A percentile compares a stretch with the other conserved stretches of the same genome.
Evolutionary conservation across 148 eudicot genomes (phyloP).

Genomic region (Diospyros lotus): DNA sequence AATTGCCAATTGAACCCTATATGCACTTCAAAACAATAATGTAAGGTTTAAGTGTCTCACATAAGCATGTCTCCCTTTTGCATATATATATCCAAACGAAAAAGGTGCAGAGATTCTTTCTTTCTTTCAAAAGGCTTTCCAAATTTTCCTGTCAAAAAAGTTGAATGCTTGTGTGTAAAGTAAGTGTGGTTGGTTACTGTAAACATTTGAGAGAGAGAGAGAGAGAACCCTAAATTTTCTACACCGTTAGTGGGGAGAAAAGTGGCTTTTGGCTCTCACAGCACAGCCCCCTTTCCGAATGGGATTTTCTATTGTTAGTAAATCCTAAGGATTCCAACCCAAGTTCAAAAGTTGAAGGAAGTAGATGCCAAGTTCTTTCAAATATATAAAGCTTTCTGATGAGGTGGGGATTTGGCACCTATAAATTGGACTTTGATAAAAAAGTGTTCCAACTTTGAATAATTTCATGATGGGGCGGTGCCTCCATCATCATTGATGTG

Average conservation of each 20-base stretch:
- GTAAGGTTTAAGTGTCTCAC: conserved; percentile 24
- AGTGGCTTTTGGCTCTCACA: conserved; percentile 27
- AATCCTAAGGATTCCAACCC: conserved; percentile 23
- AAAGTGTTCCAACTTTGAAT: not conserved
- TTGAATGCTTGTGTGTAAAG: conserved; percentile 57
- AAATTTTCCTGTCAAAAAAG: conserved; percentile 24
- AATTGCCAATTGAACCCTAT: conserved; percentile 17
- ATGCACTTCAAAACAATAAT: conserved; percentile 6
- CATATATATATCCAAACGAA: conserved; percentile 21
- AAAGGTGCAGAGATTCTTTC: conserved; percentile 14
- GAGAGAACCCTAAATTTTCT: conserved; percentile 22
- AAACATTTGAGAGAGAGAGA: not conserved
- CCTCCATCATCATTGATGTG: not conserved
- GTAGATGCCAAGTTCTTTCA: conserved; percentile 27
- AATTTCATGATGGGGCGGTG: conserved; percentile 4
- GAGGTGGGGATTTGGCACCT: conserved; percentile 26
- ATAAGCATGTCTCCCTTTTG: conserved; percentile 23
- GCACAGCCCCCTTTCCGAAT: conserved; percentile 22
- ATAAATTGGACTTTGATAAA: not conserved
- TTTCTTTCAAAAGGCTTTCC: conserved; percentile 15
- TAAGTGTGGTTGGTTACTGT: conserved; percentile 16
- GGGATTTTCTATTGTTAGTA: conserved; percentile 27
- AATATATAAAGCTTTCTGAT: conserved; percentile 11
- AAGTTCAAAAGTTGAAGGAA: conserved; percentile 12
- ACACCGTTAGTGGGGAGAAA: conserved; percentile 39